Evolutionary conservation across 108 stramenopile genomes (phyloP), one percentile per base, ranked within the genome.

Genomic region (Epithemia pelagica): DNA sequence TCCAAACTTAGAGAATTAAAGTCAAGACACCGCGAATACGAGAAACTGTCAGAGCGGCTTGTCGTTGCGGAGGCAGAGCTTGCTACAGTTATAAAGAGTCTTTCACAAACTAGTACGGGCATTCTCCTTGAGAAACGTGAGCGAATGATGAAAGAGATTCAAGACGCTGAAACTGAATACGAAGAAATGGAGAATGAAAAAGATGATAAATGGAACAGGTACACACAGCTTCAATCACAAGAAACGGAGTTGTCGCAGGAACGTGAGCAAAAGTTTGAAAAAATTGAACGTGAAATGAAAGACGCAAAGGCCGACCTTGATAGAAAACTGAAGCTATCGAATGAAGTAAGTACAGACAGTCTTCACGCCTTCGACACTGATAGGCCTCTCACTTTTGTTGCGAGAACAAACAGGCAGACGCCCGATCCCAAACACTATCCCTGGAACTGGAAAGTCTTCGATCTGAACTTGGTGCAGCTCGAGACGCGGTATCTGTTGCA

Each of bases 91-190:
- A 83, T 95, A 53, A 95, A 95, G 82, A 90, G 90, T 67, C 70
- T 96, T 32, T 92, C 92, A 15, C 90, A 96, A 66, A 92, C 92
- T 24, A 78, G 82, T 2, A 89, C 84, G 52, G 94, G 90, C 30
- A 87, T 92, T 73, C 77, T 92, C 25, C 75, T 74, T 52, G 88
- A 85, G 32, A 82, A 87, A 61, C 79, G 74, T 69, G 81, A 87
- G 8, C 62, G 78, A 2, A 90, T 95, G 83, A 67, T 54, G 18
- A 77, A 75, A 52, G 93, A 95, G 64, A 66, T 94, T 46, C 57
- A 68, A 23, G 82, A 81, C 32, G 86, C 90, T 21, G 74, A 68
- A 26, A 62, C 70, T 7, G 84, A 92, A 61, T 67, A 72, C 46
- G 68, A 86, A 64, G 59, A 66, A 25, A 92, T 94, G 90, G 75